Evolutionary conservation across 169 alveolate species (phyloP), one percentile per base, ranked within the genome.

Genomic region (Plasmodium malariae): DNA sequence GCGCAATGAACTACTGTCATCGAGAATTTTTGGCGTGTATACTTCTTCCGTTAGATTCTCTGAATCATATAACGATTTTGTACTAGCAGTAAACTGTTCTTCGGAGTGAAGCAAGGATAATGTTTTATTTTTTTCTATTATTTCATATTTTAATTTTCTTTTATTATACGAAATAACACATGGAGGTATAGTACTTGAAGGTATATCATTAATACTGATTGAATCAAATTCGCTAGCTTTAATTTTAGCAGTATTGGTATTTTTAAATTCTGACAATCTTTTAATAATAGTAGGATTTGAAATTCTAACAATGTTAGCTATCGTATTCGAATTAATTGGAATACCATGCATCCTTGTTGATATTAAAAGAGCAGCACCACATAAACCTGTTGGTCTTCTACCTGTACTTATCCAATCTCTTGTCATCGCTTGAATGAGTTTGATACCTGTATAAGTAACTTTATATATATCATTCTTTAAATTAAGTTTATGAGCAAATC

Each of bases 331-430:
- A 51, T 96, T 89, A 54, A 96, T 94, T 40, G 95, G 87, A 88
- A 89, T 94, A 28, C 99, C 99, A 92, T 98, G 99, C 88, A 97
- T 96, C 63, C 99, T 94, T 0, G 99, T 98, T 0, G 99, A 97
- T n/a, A 99, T 98, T 60, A 99, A 94, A 72, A 98, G 94, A 17
- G 99, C 99, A 0, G 99, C 99, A n/a, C 99, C 99, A 92, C 99
- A 98, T 36, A 99, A 95, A 21, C 99, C 99, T 32, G 98, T 95
- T 0, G 99, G 99, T 76, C 99, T 95, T 87, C 99, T 95, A 7
- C 99, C 99, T 6, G 99, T 97, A 80, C 95, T 80, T 24, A 99
- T 97, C 99, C 99, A 99, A 92, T 98, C 99, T 43, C 99, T 92
- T 83, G 96, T 96, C 99, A 99, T 96, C 55, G 96, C 99, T 95